These are phyloP conservation scores for Dalechampia spathulata DNA, from an alignment of 441 rosid genomes.

Conservation along the genomic window DNA sequence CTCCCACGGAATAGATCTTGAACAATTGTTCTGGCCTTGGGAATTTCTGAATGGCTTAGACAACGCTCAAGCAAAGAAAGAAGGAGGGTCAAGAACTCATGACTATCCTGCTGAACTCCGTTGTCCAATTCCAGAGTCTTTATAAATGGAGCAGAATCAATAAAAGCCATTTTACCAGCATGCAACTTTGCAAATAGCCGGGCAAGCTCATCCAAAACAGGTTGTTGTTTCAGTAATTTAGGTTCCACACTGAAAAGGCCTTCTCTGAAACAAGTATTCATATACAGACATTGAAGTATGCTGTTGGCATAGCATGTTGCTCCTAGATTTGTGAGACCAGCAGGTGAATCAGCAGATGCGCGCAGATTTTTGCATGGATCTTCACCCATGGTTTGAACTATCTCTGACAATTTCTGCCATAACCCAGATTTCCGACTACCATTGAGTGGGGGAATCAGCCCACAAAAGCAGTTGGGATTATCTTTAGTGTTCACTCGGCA, in stretches of 20 bases:
- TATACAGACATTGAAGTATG: constrained; percentile 86
- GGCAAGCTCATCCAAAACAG: constrained; percentile 83
- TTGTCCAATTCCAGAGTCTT: constrained; percentile 87
- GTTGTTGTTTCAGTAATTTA: constrained; percentile 59
- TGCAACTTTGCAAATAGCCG: constrained; percentile 83
- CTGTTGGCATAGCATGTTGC: constrained; percentile 99
- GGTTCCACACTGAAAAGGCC: constrained; percentile 83
- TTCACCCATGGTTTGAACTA: constrained; percentile 60
- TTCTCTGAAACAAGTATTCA: constrained; percentile 72
- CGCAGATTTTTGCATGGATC: constrained; percentile 67
- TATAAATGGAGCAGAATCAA: constrained; percentile 96
- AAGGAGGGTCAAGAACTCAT: constrained; percentile 88
- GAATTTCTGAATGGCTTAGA: constrained; percentile 53
- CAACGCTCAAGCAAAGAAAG: constrained; percentile 95
- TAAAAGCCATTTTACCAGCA: constrained; percentile 73
- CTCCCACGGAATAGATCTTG: constrained; percentile 99
- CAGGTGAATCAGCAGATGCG: constrained; percentile 60
- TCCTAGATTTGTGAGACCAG: constrained; percentile 89
- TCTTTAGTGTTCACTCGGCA: constrained; percentile 90
- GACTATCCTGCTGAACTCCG: constrained; percentile 96
- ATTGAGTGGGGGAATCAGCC: constrained; percentile 65
- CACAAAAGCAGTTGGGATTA: constrained; percentile 95
- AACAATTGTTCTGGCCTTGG: constrained; percentile 65
- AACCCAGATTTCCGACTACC: constrained; percentile 87
- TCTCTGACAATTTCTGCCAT: constrained; percentile 87